These are phyloP conservation scores for Cyclotella choctawhatcheeana DNA, from an alignment of 108 stramenopile species.

Conservation along the genomic window DNA sequence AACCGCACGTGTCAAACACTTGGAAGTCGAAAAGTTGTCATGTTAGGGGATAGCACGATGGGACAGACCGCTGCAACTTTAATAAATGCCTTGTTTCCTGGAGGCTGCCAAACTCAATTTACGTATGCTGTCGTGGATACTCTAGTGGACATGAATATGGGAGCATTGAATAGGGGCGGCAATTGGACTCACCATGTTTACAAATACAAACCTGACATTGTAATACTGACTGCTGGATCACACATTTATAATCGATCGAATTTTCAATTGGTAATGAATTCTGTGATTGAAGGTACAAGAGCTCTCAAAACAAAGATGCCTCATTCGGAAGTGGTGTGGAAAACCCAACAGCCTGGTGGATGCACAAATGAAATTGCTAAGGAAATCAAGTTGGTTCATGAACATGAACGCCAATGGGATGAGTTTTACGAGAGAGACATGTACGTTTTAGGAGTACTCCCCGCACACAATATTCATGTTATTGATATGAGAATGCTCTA, in stretches of 20 bases:
- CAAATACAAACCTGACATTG: conserved; percentile 6
- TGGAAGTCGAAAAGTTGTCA: conserved; percentile 3
- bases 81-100: conserved; percentile 15
- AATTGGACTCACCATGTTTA: not conserved
- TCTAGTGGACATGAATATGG: not conserved
- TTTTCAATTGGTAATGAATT: not conserved
- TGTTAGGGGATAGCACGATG: conserved; percentile 32
- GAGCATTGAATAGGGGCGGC: not conserved
- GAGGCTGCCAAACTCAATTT: conserved; percentile 20
- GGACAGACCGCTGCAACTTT: conserved; percentile 12
- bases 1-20: not conserved
- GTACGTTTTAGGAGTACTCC: not conserved
- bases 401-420: not conserved
- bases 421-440: conserved; percentile 8
- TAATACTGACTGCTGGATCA: conserved; percentile 6
- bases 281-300: not conserved
- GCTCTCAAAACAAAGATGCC: not conserved
- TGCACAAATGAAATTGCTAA: conserved; percentile 1
- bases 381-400: not conserved
- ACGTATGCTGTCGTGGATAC: conserved; percentile 4
- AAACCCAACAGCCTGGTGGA: conserved; percentile 8
- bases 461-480: not conserved
- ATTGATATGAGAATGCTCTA: conserved; percentile 19
- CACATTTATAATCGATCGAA: not conserved
- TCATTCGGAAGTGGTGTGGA: not conserved